Evolutionary conservation across 164 flowering plant genomes (phyloP).

Genomic region (Brasenia schreberi): DNA sequence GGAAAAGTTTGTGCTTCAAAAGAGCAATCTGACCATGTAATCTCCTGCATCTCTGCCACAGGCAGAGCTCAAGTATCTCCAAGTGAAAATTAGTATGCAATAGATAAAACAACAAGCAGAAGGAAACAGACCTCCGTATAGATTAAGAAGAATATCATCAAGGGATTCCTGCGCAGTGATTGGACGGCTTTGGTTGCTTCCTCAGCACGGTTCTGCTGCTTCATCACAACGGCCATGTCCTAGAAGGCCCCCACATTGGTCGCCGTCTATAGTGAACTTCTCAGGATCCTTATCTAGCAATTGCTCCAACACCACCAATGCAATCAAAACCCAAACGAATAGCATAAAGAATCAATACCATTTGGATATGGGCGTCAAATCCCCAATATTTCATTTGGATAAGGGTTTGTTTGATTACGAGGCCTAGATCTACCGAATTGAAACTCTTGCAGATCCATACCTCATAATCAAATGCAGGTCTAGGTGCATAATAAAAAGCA

Average conservation of each 20-base stretch:
- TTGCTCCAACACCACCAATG: slow-evolving; percentile 18
- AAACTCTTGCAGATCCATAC: too few relatives aligned
- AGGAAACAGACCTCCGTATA: slow-evolving; percentile 53
- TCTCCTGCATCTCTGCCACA: slow-evolving; percentile 85
- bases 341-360: slow-evolving; percentile 5
- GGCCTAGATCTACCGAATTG: too few relatives aligned
- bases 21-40: slow-evolving; percentile 81
- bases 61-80: neutral
- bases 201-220: slow-evolving; percentile 94
- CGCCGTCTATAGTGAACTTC: slow-evolving; percentile 90
- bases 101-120: neutral
- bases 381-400: too few relatives aligned
- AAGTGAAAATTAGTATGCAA: neutral
- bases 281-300: slow-evolving; percentile 99
- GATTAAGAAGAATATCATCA: slow-evolving; percentile 86
- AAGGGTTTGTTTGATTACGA: too few relatives aligned
- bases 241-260: slow-evolving; percentile 94
- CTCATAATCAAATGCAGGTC: too few relatives aligned
- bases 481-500: too few relatives aligned
- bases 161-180: slow-evolving; percentile 82
- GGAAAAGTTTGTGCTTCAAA: slow-evolving; percentile 64
- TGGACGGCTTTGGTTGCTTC: slow-evolving; percentile 97
- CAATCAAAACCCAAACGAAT: slow-evolving; percentile 7
- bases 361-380: too few relatives aligned
- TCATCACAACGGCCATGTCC: slow-evolving; percentile 99